Evolutionary conservation across 169 alveolate species (phyloP), one percentile per base, ranked within the genome.

Genomic region (Plasmodium gaboni): DNA sequence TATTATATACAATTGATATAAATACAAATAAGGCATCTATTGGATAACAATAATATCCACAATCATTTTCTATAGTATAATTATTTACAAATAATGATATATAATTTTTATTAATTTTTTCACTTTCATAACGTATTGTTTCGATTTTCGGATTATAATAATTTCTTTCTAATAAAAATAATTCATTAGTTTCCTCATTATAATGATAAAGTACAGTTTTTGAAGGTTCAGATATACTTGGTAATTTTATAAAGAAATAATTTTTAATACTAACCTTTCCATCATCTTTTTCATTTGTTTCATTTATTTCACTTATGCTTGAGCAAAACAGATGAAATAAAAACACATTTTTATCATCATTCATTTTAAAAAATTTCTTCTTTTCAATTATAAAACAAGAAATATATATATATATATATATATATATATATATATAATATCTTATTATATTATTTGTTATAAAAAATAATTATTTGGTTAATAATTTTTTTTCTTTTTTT

Each of bases 11-110:
- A 13, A 83, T 26, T 10, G 86, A 68, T 57, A 63, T 83, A 51
- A 83, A 83, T n/a, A 83, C 4, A 46, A 69, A 83, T 44, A 83
- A 8, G 32, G 71, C 83, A 83, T 83, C 91, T n/a, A 83, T 42
- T 46, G 91, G 91, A 57, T 69, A 83, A 15, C 91, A 83, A n/a
- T 26, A 67, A 83, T 48, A 83, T 28, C 91, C 50, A 24, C 64
- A 69, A 2, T 67, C 86, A 57, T 83, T 83, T 28, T 83, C 74
- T 72, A 83, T 60, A 53, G 85, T 44, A 48, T 83, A 83, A 46
- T 83, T 83, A 57, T 83, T 83, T 22, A 83, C 48, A 83, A 83
- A 83, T 57, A 83, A 55, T n/a, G 91, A 83, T 12, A 83, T 65
- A 69, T 55, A 57, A 57, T 68, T 83, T 69, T 83, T 83, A 61